Evolutionary conservation across 148 eudicot species (phyloP).

Genomic region (Persicaria maculosa): DNA sequence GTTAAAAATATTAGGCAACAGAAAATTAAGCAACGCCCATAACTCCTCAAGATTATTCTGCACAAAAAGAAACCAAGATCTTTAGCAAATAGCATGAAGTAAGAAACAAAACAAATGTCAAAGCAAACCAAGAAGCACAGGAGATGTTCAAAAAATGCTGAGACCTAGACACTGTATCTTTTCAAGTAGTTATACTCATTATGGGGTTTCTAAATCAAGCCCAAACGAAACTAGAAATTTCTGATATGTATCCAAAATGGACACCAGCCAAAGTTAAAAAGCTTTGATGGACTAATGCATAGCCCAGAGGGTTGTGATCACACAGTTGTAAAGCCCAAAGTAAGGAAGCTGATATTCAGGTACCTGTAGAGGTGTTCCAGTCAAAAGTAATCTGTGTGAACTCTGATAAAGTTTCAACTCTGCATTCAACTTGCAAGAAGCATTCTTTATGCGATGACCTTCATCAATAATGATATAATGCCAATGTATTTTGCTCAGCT

Average conservation of each 20-base stretch:
- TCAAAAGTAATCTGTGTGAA: slow-evolving; percentile 86
- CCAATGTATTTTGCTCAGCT: slow-evolving; percentile 87
- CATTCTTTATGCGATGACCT: slow-evolving; percentile 98
- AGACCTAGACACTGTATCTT: not conserved
- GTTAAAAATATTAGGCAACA: slow-evolving; percentile 90
- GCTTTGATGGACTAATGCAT: not conserved
- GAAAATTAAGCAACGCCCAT: slow-evolving; percentile 97
- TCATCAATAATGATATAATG: slow-evolving; percentile 95
- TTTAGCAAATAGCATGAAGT: not conserved
- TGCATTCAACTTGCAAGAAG: slow-evolving; percentile 98
- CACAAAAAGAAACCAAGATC: slow-evolving; percentile 11
- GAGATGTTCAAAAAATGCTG: not conserved
- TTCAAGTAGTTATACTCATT: not conserved
- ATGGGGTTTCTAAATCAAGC: not conserved
- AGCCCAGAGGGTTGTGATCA: not conserved
- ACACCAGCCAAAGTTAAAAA: not conserved
- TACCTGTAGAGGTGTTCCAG: slow-evolving; percentile 98
- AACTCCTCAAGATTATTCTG: slow-evolving; percentile 98
- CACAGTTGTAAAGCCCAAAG: slow-evolving; percentile 3
- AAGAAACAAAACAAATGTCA: not conserved
- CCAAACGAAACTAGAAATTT: not conserved
- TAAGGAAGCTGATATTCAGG: not conserved
- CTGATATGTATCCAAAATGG: not conserved
- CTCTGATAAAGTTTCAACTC: slow-evolving; percentile 89
- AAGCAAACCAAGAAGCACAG: not conserved